These are phyloP conservation scores for Fraxinus nigra DNA, from an alignment of 305 asterid genomes.

Conservation along the genomic window DNA sequence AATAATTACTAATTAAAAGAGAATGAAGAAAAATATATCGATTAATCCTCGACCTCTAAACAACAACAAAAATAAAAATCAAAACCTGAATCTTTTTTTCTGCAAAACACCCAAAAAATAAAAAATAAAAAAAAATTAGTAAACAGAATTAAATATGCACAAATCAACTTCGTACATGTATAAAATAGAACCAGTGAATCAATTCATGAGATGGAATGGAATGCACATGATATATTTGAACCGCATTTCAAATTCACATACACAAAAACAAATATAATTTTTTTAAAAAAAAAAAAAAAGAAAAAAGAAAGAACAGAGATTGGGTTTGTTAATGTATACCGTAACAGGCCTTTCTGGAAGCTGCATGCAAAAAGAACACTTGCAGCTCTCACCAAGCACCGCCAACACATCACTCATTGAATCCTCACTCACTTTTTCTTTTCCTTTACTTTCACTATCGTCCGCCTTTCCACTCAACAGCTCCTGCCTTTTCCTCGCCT, in stretches of 20 bases:
- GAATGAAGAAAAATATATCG: neutral
- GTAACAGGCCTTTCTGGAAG: conserved; percentile 82
- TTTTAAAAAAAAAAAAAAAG: neutral
- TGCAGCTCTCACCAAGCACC: conserved; percentile 56
- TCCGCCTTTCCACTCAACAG: conserved; percentile 47
- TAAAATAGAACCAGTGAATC: neutral
- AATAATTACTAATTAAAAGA: neutral
- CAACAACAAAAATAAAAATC: neutral
- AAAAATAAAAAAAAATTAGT: neutral
- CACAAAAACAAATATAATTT: neutral
- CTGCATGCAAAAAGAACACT: conserved; percentile 71
- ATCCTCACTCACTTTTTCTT: conserved; percentile 26
- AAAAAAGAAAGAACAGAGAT: neutral
- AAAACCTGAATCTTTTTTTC: neutral
- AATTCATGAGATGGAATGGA: neutral
- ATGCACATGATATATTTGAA: neutral
- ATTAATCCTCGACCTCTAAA: neutral
- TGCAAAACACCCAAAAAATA: neutral
- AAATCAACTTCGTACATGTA: neutral
- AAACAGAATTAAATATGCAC: neutral
- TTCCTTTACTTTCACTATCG: conserved; percentile 22
- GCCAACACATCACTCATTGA: conserved; percentile 41
- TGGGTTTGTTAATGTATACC: conserved; percentile 31
- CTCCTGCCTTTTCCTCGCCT: conserved; percentile 58
- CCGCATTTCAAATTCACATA: neutral